These are phyloP conservation scores for Glebionis coronaria DNA, from an alignment of 129 eudicot genomes.

Conservation along the genomic window DNA sequence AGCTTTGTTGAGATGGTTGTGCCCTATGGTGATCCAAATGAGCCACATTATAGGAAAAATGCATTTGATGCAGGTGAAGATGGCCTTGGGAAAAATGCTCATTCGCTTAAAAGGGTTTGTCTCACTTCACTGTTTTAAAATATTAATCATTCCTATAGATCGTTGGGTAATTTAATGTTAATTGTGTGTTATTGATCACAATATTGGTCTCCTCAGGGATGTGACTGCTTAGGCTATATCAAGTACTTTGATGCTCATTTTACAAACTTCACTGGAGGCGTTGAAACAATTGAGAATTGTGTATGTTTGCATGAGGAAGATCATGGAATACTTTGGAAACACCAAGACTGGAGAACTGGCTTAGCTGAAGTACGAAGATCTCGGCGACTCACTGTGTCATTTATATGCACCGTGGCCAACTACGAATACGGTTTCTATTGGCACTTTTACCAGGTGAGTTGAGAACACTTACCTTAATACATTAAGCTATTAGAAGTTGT, in stretches of 20 bases:
- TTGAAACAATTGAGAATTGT: constrained; percentile 85
- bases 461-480: background rate
- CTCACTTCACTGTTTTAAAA: background rate
- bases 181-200: too few relatives aligned
- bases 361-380: constrained; percentile 86
- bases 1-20: constrained; percentile 98
- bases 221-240: constrained; percentile 81
- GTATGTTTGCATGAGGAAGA: constrained; percentile 93
- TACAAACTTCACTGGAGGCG: constrained; percentile 86
- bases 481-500: too few relatives aligned
- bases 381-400: constrained; percentile 83
- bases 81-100: constrained; percentile 94
- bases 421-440: constrained; percentile 90
- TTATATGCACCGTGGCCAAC: constrained; percentile 85
- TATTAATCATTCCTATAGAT: too few relatives aligned
- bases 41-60: constrained; percentile 88
- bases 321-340: constrained; percentile 90
- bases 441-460: constrained; percentile 93
- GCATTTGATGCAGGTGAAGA: constrained; percentile 98
- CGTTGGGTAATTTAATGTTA: background rate
- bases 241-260: constrained; percentile 92
- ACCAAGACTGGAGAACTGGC: constrained; percentile 97
- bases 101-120: constrained; percentile 78
- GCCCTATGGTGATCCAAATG: constrained; percentile 96
- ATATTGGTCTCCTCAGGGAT: constrained; percentile 50